phyloP scores from a whole-genome alignment of 73 alveolate species.

The Breviolum minutum region DNA sequence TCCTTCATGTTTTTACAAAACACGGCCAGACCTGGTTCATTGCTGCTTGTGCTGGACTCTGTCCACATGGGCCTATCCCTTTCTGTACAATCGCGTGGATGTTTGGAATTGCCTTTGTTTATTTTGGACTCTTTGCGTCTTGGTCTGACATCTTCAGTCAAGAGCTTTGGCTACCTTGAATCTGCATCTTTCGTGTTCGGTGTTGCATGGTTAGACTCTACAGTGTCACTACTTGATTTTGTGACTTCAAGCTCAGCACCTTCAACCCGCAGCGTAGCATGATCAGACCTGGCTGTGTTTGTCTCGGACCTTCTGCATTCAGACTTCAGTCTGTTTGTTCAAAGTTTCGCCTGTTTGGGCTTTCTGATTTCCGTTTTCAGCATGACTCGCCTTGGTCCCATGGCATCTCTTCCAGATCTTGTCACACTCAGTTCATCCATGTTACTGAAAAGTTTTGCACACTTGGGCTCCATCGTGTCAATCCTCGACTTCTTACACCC shows the following conservation, averaged over 20 bases:
- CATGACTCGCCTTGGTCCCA: neutral
- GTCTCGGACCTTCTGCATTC: conserved; percentile 28
- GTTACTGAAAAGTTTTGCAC: conserved; percentile 1
- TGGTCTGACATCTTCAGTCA: neutral
- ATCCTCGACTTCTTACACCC: neutral
- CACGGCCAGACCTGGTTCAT: neutral
- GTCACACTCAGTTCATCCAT: neutral
- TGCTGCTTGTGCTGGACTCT: neutral
- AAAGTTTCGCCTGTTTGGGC: neutral
- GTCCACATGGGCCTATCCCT: neutral
- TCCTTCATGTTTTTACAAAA: neutral
- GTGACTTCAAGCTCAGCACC: neutral
- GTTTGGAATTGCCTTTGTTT: neutral
- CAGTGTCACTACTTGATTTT: neutral
- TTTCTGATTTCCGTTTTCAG: neutral
- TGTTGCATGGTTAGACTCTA: neutral
- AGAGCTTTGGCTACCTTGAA: neutral
- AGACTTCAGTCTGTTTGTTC: neutral
- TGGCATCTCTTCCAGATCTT: neutral
- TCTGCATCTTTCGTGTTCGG: neutral
- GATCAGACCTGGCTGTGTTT: neutral
- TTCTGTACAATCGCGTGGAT: neutral
- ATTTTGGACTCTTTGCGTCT: conserved; percentile 16
- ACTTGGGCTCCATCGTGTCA: neutral
- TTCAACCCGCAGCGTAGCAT: neutral